phyloP scores from a whole-genome alignment of 2,329 filamentous ascomycete genomes.

The Xylariales sp. region DNA sequence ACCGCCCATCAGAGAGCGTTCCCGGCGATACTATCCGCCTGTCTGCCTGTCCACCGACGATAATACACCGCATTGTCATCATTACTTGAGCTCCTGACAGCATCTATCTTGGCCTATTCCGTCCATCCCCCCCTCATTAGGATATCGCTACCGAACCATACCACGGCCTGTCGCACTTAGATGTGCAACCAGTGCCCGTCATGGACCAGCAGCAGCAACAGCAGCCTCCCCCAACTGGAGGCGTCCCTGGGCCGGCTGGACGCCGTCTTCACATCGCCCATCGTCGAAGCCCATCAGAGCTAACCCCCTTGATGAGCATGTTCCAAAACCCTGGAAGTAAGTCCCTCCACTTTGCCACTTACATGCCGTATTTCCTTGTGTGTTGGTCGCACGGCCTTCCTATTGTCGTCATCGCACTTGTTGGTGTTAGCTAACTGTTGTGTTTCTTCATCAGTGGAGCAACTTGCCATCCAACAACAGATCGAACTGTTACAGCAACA shows the following conservation, averaged over 20 bases:
- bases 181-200: constrained; percentile 57
- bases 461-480: constrained; percentile 96
- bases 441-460: constrained; percentile 77
- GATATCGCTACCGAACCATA: constrained; percentile 31
- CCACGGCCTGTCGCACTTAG: constrained; percentile 57
- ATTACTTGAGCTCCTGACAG: constrained; percentile 37
- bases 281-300: constrained; percentile 94
- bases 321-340: constrained; percentile 74
- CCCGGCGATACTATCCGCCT: constrained; percentile 14
- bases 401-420: constrained; percentile 16
- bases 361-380: background rate
- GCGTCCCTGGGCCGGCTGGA: constrained; percentile 79
- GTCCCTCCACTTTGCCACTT: constrained; percentile 49
- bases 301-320: constrained; percentile 98
- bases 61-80: constrained; percentile 26
- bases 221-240: constrained; percentile 62
- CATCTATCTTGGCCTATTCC: constrained; percentile 41
- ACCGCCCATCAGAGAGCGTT: constrained; percentile 27
- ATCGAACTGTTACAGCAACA: constrained; percentile 97
- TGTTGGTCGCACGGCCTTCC: constrained; percentile 31
- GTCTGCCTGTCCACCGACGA: constrained; percentile 22
- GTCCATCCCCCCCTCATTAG: constrained; percentile 38
- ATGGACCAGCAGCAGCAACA: constrained; percentile 73
- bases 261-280: constrained; percentile 97
- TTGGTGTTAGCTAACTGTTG: constrained; percentile 36